Evolutionary conservation across 306 rosid species (phyloP), one percentile per base, ranked within the genome.

Genomic region (Phaseolus lunatus): DNA sequence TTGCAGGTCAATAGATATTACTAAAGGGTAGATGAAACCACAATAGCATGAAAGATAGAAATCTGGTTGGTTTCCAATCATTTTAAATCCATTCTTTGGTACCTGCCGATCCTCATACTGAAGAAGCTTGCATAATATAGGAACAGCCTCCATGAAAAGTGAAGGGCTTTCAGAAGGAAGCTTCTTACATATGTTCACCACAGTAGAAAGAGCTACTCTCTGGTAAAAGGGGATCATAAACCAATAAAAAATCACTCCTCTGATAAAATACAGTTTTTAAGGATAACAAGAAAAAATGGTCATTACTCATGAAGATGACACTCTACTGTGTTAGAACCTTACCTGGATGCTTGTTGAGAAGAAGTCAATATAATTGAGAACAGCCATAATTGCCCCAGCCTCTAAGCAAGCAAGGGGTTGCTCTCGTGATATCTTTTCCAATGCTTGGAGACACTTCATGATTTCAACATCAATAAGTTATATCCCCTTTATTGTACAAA

Each of bases 201-300:
- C 97, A 70, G 94, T 91, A 70, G 97, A 90, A 78, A 96, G 90
- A 24, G 99, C 99, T 79, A 91, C 97, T 81, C 99, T 88, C 99
- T 96, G 86, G 68, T 29, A 35, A 19, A 15, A 61, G 54, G 78
- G 8, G 44, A 72, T 67, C 63, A 23, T 39, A 27, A 56, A 78
- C 45, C 81, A 53, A 49, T 35, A 59, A 56, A 64, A 1, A 39
- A 65, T 59, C 71, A 70, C n/a, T 61, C 31, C 70, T 80, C 75
- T 29, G 20, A n/a, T 19, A 45, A 75, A 78, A 57, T 49, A 19
- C 19, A 16, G 15, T 9, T 52, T 70, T 52, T 2, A 26, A 49
- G 56, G 56, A 33, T 67, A 48, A 41, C 41, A 22, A 45, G 2
- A 82, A 80, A 65, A 29, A 62, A 45, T 29, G 50, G 52, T 18